Conservation (phyloP, 2,329 filamentous ascomycete genomes). For the Colletotrichum kahawae region DNA sequence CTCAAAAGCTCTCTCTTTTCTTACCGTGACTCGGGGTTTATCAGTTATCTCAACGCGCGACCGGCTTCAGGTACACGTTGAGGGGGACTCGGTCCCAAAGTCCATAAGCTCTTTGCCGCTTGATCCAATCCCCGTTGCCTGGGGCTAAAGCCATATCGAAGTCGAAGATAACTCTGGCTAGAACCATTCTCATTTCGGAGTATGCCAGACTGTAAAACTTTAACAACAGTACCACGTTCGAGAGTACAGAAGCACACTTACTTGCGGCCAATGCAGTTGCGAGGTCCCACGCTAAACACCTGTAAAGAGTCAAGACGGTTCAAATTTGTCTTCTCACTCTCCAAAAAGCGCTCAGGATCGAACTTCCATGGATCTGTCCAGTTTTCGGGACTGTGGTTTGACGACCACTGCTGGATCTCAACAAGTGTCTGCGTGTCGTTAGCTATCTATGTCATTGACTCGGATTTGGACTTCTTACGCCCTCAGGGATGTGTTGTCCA, state of each 20-base stretch:
- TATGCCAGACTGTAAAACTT: background rate
- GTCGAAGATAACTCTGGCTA: background rate
- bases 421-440: background rate
- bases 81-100: background rate
- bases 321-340: background rate
- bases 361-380: background rate
- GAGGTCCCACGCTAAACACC: constrained; percentile 7
- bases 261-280: constrained; percentile 18
- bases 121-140: background rate
- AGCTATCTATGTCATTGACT: background rate
- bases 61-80: background rate
- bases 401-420: background rate
- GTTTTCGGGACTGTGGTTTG: background rate
- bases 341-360: constrained; percentile 4
- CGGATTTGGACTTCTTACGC: background rate
- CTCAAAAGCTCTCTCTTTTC: background rate
- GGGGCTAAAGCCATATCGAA: background rate
- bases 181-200: constrained; percentile 6
- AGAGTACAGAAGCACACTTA: background rate
- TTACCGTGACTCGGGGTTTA: background rate
- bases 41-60: background rate
- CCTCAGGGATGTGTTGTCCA: constrained; percentile 33
- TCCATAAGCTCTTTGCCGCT: background rate
- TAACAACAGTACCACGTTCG: background rate
- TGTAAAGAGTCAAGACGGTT: background rate